Evolutionary conservation across 345 rosid genomes (phyloP), one percentile per base, ranked within the genome.

Genomic region (Leavenworthia alabamica): DNA sequence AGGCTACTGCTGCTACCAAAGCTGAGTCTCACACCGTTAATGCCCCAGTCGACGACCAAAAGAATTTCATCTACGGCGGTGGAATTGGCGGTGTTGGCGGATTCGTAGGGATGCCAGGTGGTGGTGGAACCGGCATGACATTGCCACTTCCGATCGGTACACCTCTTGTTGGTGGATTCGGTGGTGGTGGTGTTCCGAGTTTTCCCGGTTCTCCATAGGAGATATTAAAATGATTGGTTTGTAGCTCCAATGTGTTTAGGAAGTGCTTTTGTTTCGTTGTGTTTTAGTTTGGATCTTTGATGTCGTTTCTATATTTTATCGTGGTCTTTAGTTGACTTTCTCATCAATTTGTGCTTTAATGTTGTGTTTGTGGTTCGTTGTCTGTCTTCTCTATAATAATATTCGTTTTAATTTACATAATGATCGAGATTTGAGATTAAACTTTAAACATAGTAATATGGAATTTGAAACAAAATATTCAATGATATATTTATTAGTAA

Each of bases 1-100:
- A 49, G 32, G 60, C 29, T 2, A 2, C 42, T 58, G 17, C 66
- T 43, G 42, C 75, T 7, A 57, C 60, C 14, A 50, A 50, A 23
- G 66, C 60, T 49, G 75, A 56, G 43, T 48, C 75, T 41, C 54
- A 49, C 3, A 35, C 31, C 8, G 36, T 29, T 8, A 4, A 33
- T 35, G n/a, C 16, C 8, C 67, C 45, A 31, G 53, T 71, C 2
- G 56, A 50, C 0, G 75, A 64, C 28, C 45, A 22, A 5, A 71
- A 71, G 55, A 71, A 71, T 10, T 71, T 71, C 61, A 57, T 58
- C 11, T 52, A 32, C 2, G 59, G 28, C 0, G 59, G 1, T 3
- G 59, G 59, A 13, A 14, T 71, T 10, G 75, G 75, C 1, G 75
- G 71, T 31, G 75, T 55, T 16, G 75, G 75, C 0, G 75, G 75